Percentiles rank a stretch among this genome's conserved stretches.
Conservation (phyloP, 495 filamentous ascomycete genomes). For the Xylaria nigripes region DNA sequence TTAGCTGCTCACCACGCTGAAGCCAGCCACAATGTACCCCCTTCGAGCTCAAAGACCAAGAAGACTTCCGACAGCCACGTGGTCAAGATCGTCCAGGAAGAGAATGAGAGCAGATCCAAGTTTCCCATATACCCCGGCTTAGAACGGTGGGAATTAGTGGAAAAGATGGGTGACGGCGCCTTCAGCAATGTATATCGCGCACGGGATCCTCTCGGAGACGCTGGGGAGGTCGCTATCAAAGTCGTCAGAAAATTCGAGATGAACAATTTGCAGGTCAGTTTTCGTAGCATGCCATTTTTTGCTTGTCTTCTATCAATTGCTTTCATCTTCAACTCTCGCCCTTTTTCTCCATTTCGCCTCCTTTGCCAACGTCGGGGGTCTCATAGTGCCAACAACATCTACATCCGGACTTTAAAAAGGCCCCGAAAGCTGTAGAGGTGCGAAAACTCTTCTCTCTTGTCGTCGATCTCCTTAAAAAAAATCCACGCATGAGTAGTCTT, state of each 20-base stretch:
- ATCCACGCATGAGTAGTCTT: not conserved
- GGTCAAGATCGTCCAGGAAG: slow-evolving; percentile 81
- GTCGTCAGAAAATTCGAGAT: slow-evolving; percentile 98
- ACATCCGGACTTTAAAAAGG: slow-evolving; percentile 92
- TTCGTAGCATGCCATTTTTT: slow-evolving; percentile 17
- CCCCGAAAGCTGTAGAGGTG: slow-evolving; percentile 95
- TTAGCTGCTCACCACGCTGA: slow-evolving; percentile 47
- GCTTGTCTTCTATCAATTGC: slow-evolving; percentile 18
- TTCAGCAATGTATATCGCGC: slow-evolving; percentile 98
- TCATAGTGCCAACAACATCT: slow-evolving; percentile 74
- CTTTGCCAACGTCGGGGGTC: slow-evolving; percentile 36
- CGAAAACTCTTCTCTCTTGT: slow-evolving; percentile 47
- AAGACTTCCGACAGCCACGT: slow-evolving; percentile 59
- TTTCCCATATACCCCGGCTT: slow-evolving; percentile 87
- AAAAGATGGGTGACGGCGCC: slow-evolving; percentile 98
- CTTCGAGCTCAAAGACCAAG: slow-evolving; percentile 29
- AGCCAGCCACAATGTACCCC: slow-evolving; percentile 23
- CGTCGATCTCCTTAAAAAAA: slow-evolving; percentile 2
- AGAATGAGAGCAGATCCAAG: slow-evolving; percentile 73
- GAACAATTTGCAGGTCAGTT: slow-evolving; percentile 92
- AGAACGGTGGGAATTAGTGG: slow-evolving; percentile 79
- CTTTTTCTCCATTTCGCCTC: slow-evolving; percentile 5
- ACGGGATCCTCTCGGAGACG: slow-evolving; percentile 56
- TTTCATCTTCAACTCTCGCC: slow-evolving; percentile 10
- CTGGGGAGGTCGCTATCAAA: slow-evolving; percentile 89